Evolutionary conservation across 495 filamentous ascomycete species (phyloP).

Genomic region (Melanomma pulvis-pyrius): DNA sequence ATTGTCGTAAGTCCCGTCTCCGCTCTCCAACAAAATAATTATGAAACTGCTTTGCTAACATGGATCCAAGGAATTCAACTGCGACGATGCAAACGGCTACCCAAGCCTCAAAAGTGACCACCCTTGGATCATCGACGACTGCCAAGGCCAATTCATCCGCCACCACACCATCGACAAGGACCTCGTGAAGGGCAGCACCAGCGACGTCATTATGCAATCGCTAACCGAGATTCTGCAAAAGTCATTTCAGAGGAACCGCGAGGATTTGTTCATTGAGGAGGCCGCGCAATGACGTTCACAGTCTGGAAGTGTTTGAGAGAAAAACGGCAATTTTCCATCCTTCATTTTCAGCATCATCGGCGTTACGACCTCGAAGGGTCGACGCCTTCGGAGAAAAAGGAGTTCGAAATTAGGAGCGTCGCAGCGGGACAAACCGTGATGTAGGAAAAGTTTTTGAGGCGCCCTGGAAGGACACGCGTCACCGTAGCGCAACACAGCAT

Average conservation of each 20-base stretch:
- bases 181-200: background rate
- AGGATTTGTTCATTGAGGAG: conserved; percentile 1
- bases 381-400: too few species aligned
- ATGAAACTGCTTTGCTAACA: background rate
- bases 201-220: conserved; percentile 10
- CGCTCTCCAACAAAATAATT: background rate
- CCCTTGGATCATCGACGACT: conserved; percentile 1
- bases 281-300: background rate
- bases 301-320: too few species aligned
- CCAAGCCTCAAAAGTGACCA: conserved; percentile 2
- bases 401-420: too few species aligned
- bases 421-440: too few species aligned
- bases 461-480: too few species aligned
- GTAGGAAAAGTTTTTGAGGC: too few species aligned
- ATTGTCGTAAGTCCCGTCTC: conserved; percentile 20
- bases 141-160: conserved; percentile 10
- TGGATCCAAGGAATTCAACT: background rate
- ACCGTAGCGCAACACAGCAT: too few species aligned
- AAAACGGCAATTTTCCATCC: too few species aligned
- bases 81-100: conserved; percentile 23
- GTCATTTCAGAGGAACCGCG: background rate
- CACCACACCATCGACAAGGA: conserved; percentile 14
- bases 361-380: too few species aligned
- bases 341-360: too few species aligned
- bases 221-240: conserved; percentile 13